Evolutionary conservation across 2,329 filamentous ascomycete species (phyloP).

Genomic region (Periconia digitata): DNA sequence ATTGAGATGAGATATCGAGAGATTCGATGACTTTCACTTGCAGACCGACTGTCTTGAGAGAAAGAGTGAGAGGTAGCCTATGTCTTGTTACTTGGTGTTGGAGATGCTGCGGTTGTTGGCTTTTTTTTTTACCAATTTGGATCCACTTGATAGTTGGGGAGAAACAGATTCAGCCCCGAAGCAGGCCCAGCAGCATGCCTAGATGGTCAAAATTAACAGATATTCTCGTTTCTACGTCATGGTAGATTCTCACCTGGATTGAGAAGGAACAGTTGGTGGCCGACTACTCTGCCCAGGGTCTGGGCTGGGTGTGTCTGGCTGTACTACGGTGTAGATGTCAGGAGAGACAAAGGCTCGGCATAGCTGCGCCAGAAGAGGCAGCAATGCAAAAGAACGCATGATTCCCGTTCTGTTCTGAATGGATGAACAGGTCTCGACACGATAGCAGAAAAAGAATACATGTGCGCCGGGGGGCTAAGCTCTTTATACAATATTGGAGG

Average conservation of each 20-base stretch:
- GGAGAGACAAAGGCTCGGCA: conserved; percentile 3
- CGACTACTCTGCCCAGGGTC: conserved; percentile 1
- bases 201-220: not conserved
- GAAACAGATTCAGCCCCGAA: conserved; percentile 5
- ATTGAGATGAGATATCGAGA: conserved; percentile 5
- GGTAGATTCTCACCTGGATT: conserved; percentile 3
- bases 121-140: conserved; percentile 5
- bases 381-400: conserved; percentile 6
- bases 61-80: conserved; percentile 8
- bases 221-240: not conserved
- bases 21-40: conserved; percentile 5
- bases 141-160: conserved; percentile 3
- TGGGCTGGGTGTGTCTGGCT: conserved; percentile 1
- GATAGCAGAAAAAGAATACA: too few relatives aligned
- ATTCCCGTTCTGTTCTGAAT: not conserved
- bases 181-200: conserved; percentile 4
- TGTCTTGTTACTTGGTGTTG: not conserved
- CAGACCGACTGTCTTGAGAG: conserved; percentile 6
- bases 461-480: too few relatives aligned
- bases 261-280: conserved; percentile 1
- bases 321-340: conserved; percentile 6
- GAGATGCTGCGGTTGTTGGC: too few relatives aligned
- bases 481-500: too few relatives aligned
- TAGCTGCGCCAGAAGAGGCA: conserved; percentile 3
- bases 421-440: too few relatives aligned